Percentiles rank a stretch among this genome's conserved stretches.
Conservation (phyloP, 169 alveolate species). For the Babesia divergens region DNA sequence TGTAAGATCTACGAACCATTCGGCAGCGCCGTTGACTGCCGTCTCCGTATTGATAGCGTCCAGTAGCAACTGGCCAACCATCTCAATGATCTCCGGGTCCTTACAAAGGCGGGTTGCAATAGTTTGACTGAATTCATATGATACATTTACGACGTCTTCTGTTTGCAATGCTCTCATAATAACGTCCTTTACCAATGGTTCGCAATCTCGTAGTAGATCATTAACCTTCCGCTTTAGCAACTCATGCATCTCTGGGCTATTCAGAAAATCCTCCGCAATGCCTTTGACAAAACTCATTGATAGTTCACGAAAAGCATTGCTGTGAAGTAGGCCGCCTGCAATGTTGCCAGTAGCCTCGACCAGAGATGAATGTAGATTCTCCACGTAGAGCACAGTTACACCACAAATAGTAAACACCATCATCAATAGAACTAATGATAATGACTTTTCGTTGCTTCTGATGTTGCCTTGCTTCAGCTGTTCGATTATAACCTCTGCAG, state of each 20-base stretch:
- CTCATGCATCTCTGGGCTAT: conserved; percentile 12
- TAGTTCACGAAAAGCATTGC: conserved; percentile 8
- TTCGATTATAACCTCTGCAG: background rate
- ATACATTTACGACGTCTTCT: background rate
- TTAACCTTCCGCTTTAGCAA: background rate
- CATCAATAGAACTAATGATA: background rate
- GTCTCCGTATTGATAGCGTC: conserved; percentile 38
- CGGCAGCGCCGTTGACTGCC: conserved; percentile 48
- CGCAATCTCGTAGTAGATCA: background rate
- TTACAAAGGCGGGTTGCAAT: conserved; percentile 6
- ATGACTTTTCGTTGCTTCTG: background rate
- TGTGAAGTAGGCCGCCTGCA: conserved; percentile 21
- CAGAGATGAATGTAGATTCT: conserved; percentile 8
- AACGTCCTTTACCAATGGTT: background rate
- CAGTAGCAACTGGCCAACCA: conserved; percentile 37
- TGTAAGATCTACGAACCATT: conserved; percentile 39
- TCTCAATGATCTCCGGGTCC: conserved; percentile 24
- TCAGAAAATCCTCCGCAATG: conserved; percentile 15
- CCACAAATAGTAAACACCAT: conserved; percentile 4
- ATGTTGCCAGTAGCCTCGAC: conserved; percentile 25
- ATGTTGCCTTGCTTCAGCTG: background rate
- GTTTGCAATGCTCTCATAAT: background rate
- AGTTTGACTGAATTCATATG: background rate
- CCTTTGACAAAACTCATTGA: background rate
- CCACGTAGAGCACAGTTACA: conserved; percentile 18